Conservation (phyloP, 2,329 filamentous ascomycete genomes). For the Alternaria infectoria region DNA sequence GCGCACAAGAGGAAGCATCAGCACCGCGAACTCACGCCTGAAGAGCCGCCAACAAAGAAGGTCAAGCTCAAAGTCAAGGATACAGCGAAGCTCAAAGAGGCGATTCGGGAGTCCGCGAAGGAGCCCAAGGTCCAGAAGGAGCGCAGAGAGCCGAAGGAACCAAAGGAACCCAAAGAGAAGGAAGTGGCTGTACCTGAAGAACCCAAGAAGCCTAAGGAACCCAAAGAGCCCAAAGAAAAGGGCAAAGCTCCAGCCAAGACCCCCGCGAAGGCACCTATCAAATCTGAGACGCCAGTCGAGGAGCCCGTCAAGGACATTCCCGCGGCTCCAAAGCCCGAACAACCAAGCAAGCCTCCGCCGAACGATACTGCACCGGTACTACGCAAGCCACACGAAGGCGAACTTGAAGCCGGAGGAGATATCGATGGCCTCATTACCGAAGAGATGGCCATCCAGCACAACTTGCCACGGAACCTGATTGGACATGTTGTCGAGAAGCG, state of each 20-base stretch:
- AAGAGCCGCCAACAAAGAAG: slow-evolving; percentile 40
- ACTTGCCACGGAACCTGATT: slow-evolving; percentile 43
- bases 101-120: slow-evolving; percentile 15
- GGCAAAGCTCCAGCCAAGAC: slow-evolving; percentile 32
- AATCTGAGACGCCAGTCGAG: slow-evolving; percentile 38
- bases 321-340: slow-evolving; percentile 29
- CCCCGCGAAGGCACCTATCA: slow-evolving; percentile 29
- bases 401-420: slow-evolving; percentile 39
- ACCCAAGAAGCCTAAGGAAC: slow-evolving; percentile 24
- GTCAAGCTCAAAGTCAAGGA: slow-evolving; percentile 21
- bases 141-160: slow-evolving; percentile 19
- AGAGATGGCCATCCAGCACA: slow-evolving; percentile 51
- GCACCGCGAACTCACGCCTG: slow-evolving; percentile 32
- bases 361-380: slow-evolving; percentile 36
- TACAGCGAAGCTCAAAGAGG: slow-evolving; percentile 12
- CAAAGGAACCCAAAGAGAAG: slow-evolving; percentile 25
- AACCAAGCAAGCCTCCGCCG: slow-evolving; percentile 30
- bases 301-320: slow-evolving; percentile 35
- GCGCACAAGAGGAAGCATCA: slow-evolving; percentile 35
- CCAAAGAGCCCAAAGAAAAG: slow-evolving; percentile 32
- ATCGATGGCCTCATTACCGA: slow-evolving; percentile 44
- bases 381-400: slow-evolving; percentile 37
- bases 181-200: slow-evolving; percentile 19
- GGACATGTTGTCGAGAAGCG: slow-evolving; percentile 64
- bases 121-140: slow-evolving; percentile 15